Evolutionary conservation across 768 basidiomycete species (phyloP).

Genomic region (Termitomyces sp.): DNA sequence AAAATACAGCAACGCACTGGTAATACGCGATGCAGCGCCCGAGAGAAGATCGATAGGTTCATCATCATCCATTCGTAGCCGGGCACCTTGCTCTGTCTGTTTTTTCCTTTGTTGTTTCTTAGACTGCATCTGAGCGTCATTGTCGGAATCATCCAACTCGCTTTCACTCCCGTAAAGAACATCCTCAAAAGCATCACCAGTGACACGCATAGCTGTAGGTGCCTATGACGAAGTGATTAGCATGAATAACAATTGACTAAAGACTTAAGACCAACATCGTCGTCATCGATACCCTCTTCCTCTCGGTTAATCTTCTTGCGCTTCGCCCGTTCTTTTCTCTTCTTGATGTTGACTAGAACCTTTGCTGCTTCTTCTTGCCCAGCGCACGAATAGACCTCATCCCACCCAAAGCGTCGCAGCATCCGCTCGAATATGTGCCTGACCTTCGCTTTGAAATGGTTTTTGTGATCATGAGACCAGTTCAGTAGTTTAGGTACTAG

Average conservation of each 20-base stretch:
- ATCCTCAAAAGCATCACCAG: conserved; percentile 93
- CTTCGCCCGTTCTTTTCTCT: conserved; percentile 91
- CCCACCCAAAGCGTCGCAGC: conserved; percentile 85
- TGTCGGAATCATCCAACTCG: conserved; percentile 72
- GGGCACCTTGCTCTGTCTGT: conserved; percentile 39
- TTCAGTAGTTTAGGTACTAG: conserved; percentile 81
- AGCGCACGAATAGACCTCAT: conserved; percentile 71
- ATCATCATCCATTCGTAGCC: conserved; percentile 82
- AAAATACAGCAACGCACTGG: conserved; percentile 45
- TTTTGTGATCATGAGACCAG: conserved; percentile 98
- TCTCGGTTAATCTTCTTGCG: conserved; percentile 67
- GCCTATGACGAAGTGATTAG: conserved; percentile 25
- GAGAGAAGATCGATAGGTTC: conserved; percentile 94
- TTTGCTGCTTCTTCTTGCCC: conserved; percentile 81
- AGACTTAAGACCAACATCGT: conserved; percentile 20
- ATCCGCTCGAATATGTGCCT: conserved; percentile 96
- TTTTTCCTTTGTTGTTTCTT: conserved; percentile 27
- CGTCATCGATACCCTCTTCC: conserved; percentile 60
- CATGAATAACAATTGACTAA: neutral
- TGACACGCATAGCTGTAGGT: conserved; percentile 41
- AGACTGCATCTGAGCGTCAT: conserved; percentile 36
- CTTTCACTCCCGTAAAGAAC: conserved; percentile 96
- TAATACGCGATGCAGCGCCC: conserved; percentile 66
- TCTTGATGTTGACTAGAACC: conserved; percentile 90
- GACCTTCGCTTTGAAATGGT: conserved; percentile 97